phyloP scores from a whole-genome alignment of 2,329 filamentous ascomycete species.

The Diplodia corticola region DNA sequence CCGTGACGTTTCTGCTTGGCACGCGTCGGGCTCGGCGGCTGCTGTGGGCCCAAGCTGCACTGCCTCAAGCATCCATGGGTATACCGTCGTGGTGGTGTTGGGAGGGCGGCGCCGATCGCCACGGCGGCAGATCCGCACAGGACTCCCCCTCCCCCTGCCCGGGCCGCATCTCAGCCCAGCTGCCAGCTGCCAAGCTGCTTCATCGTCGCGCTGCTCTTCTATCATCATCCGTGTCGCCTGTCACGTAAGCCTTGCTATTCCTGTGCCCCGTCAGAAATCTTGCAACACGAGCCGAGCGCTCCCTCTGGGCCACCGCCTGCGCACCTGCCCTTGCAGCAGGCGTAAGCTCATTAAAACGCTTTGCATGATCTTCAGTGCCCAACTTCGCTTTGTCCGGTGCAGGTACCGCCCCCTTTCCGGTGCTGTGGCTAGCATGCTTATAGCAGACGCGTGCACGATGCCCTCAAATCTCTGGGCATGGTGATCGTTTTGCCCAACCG shows the following conservation, averaged over 20 bases:
- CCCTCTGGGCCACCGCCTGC: background rate
- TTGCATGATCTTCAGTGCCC: conserved; percentile 13
- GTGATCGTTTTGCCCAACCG: background rate
- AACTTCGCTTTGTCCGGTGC: conserved; percentile 7
- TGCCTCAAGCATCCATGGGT: background rate
- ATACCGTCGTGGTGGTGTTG: conserved; percentile 5
- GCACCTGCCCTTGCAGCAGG: background rate
- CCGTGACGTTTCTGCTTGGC: background rate
- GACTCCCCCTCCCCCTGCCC: conserved; percentile 14
- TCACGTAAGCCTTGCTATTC: background rate
- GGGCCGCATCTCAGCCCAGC: background rate
- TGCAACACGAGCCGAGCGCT: conserved; percentile 6
- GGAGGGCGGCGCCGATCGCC: background rate
- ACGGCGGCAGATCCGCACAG: conserved; percentile 17
- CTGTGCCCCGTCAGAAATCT: background rate
- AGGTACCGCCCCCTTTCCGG: conserved; percentile 16
- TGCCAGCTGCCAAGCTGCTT: conserved; percentile 12
- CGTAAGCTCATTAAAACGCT: conserved; percentile 14
- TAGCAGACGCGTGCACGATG: background rate
- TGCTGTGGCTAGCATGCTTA: conserved; percentile 4
- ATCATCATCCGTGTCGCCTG: background rate
- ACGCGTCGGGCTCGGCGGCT: background rate
- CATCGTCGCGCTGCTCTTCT: conserved; percentile 1
- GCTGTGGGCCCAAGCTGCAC: conserved; percentile 2
- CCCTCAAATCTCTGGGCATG: conserved; percentile 10